phyloP scores from a whole-genome alignment of 2,329 filamentous ascomycete genomes.

The Fusarium sp. region DNA sequence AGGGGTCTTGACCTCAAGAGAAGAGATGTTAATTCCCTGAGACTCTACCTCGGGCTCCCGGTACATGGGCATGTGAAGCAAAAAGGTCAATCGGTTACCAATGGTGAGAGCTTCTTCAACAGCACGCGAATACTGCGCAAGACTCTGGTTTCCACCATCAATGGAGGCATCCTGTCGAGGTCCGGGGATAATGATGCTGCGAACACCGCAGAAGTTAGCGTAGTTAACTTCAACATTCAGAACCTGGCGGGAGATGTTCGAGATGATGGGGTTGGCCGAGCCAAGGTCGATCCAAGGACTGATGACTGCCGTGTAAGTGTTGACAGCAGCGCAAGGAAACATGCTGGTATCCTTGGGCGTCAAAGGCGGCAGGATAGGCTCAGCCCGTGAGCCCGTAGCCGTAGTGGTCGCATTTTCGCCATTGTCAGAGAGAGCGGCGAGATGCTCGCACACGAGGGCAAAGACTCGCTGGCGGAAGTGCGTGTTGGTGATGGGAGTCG shows the following conservation, averaged over 20 bases:
- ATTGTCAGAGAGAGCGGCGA: conserved; percentile 56
- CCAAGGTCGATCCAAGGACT: conserved; percentile 94
- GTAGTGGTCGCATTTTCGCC: conserved; percentile 52
- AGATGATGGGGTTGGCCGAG: conserved; percentile 83
- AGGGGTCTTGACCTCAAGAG: conserved; percentile 46
- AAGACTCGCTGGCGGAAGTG: conserved; percentile 78
- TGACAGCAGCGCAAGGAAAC: conserved; percentile 73
- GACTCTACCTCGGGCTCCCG: conserved; percentile 72
- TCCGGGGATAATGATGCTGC: conserved; percentile 83
- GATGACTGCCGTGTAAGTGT: conserved; percentile 80
- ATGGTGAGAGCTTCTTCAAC: conserved; percentile 82
- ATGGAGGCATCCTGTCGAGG: conserved; percentile 73
- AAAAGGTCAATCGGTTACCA: conserved; percentile 80
- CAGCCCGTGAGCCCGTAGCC: conserved; percentile 59
- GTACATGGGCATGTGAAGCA: conserved; percentile 87
- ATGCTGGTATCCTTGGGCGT: conserved; percentile 83
- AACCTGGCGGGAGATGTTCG: conserved; percentile 88
- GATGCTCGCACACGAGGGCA: conserved; percentile 67
- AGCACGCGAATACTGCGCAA: conserved; percentile 83
- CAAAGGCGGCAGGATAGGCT: conserved; percentile 73
- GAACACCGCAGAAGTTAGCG: conserved; percentile 92
- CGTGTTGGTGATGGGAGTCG: conserved; percentile 79
- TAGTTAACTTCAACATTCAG: conserved; percentile 92
- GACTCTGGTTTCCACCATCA: conserved; percentile 59
- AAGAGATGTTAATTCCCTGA: conserved; percentile 63